Conservation (phyloP, 2,329 filamentous ascomycete genomes). For the Sporothrix euskadiensis region DNA sequence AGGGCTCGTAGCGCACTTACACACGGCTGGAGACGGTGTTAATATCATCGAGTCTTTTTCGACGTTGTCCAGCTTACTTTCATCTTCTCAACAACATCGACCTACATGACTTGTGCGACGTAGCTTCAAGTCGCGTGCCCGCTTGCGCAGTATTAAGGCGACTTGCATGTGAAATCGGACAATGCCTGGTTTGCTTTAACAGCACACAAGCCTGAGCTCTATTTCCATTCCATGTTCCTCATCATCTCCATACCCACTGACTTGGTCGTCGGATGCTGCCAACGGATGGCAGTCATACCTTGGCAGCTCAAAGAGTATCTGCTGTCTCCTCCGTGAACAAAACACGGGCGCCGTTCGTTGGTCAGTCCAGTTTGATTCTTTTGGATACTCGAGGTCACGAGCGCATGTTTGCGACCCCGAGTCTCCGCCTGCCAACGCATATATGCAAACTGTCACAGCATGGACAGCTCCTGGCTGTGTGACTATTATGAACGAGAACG, state of each 20-base stretch:
- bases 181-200: neutral
- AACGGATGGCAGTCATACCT: neutral
- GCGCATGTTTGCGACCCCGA: neutral
- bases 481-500: neutral
- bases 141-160: neutral
- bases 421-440: constrained; percentile 17
- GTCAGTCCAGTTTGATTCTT: neutral
- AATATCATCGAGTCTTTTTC: neutral
- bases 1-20: neutral
- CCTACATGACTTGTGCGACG: neutral
- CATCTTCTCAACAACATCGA: neutral
- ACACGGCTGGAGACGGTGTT: too few species aligned
- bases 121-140: neutral
- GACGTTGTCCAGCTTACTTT: neutral
- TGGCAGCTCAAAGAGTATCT: neutral
- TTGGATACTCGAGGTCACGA: constrained; percentile 12
- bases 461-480: constrained; percentile 4
- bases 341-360: neutral
- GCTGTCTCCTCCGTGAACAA: neutral
- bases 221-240: neutral
- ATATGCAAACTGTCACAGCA: neutral
- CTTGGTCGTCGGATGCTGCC: neutral
- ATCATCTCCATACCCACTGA: neutral
- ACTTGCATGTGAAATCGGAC: neutral
- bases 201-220: neutral